These are phyloP conservation scores for Bremia lactucae DNA, from an alignment of 352 stramenopile species.

Conservation along the genomic window DNA sequence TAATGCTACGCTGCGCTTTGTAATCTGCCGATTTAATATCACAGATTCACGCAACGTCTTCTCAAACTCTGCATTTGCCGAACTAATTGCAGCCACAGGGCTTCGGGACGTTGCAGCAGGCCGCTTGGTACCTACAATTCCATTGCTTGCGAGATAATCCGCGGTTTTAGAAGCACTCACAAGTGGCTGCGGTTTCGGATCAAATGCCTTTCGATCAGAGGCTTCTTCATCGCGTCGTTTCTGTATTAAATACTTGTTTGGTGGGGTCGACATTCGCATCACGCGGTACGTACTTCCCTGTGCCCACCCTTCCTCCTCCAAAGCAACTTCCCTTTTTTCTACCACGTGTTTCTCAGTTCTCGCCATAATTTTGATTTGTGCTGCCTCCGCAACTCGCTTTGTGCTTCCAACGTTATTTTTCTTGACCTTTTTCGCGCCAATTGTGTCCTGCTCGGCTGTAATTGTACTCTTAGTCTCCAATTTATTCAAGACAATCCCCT, in stretches of 20 bases:
- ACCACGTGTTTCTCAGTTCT: too few species aligned
- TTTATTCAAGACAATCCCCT: too few species aligned
- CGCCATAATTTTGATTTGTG: too few species aligned
- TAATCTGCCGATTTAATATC: constrained; percentile 34
- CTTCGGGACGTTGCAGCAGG: constrained; percentile 2
- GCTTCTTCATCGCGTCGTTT: constrained; percentile 24
- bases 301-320: constrained; percentile 1
- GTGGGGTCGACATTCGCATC: constrained; percentile 26
- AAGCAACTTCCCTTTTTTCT: background rate
- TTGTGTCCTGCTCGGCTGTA: too few species aligned
- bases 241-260: constrained; percentile 40
- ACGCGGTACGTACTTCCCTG: constrained; percentile 18
- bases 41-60: constrained; percentile 37
- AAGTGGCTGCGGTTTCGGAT: constrained; percentile 10
- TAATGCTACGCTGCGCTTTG: constrained; percentile 19
- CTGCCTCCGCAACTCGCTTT: too few species aligned
- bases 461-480: too few species aligned
- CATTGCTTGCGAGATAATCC: constrained; percentile 9
- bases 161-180: constrained; percentile 2
- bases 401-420: too few species aligned
- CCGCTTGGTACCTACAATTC: constrained; percentile 4
- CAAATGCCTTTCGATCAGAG: constrained; percentile 9
- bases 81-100: constrained; percentile 5
- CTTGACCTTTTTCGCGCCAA: too few species aligned
- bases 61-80: constrained; percentile 39